Conservation (phyloP, 129 eudicot genomes). For the Saposhnikovia divaricata region DNA sequence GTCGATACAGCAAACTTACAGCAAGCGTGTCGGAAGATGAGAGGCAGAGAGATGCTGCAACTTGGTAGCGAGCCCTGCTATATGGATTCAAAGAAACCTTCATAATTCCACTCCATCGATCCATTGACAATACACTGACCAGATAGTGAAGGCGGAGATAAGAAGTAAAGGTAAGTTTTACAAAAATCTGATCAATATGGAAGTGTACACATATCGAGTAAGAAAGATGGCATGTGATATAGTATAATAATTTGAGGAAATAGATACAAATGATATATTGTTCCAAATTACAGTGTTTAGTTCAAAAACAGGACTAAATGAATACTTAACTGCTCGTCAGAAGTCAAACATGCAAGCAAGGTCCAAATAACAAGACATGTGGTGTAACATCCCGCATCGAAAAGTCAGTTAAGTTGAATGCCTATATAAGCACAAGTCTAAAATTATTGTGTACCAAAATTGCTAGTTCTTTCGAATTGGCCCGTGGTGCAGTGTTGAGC, state of each 20-base stretch:
- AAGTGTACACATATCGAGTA: not conserved
- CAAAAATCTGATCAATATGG: not conserved
- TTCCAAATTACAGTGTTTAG: not conserved
- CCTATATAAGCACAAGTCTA: not conserved
- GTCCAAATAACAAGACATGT: not conserved
- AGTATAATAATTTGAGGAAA: not conserved
- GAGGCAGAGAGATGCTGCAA: constrained; percentile 75
- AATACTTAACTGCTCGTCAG: not conserved
- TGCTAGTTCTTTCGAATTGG: too few relatives aligned
- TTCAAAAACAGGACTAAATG: not conserved
- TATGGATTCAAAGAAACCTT: constrained; percentile 61
- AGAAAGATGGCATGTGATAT: not conserved
- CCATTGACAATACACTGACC: constrained; percentile 38
- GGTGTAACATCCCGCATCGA: not conserved
- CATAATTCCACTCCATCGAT: constrained; percentile 74
- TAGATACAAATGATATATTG: not conserved
- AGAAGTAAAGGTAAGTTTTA: not conserved
- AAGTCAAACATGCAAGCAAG: not conserved
- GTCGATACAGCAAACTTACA: constrained; percentile 32
- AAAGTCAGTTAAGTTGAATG: too few relatives aligned
- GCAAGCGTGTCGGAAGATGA: constrained; percentile 41
- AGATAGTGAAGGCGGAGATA: not conserved
- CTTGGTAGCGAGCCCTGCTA: constrained; percentile 45
- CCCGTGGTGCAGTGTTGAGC: too few relatives aligned
- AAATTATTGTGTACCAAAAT: too few relatives aligned